Evolutionary conservation across 1,284 basidiomycete species (phyloP).

Genomic region (Laetiporus sulphureus): DNA sequence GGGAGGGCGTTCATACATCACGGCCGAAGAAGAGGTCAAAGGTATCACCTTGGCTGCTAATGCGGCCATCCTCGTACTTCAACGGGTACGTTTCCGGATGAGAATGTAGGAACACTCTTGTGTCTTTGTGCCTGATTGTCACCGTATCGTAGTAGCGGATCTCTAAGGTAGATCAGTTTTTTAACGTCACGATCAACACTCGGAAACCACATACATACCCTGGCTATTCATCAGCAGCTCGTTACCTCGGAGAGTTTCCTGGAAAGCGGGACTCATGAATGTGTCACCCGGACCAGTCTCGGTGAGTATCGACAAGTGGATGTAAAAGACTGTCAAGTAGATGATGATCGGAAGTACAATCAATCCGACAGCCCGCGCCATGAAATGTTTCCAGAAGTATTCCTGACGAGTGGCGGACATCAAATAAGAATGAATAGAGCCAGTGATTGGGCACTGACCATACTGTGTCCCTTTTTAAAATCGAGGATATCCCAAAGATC

Average conservation of each 20-base stretch:
- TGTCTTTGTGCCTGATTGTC: slow-evolving; percentile 86
- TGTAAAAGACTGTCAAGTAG: slow-evolving; percentile 95
- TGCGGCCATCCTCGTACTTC: slow-evolving; percentile 93
- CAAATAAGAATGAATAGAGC: neutral
- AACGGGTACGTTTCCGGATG: slow-evolving; percentile 88
- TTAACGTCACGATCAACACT: too few species aligned
- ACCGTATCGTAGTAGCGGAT: slow-evolving; percentile 91
- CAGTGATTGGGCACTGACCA: slow-evolving; percentile 54
- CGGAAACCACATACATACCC: slow-evolving; percentile 64
- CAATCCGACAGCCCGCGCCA: slow-evolving; percentile 80
- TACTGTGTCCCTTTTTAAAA: slow-evolving; percentile 72
- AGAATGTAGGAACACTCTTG: slow-evolving; percentile 91
- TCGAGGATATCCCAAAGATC: slow-evolving; percentile 97
- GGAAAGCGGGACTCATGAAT: slow-evolving; percentile 98
- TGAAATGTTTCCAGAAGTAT: slow-evolving; percentile 86
- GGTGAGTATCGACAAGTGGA: slow-evolving; percentile 91
- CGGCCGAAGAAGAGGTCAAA: neutral
- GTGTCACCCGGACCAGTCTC: slow-evolving; percentile 89
- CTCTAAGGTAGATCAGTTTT: slow-evolving; percentile 42
- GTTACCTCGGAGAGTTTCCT: slow-evolving; percentile 91
- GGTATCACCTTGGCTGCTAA: slow-evolving; percentile 81
- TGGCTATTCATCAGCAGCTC: slow-evolving; percentile 87
- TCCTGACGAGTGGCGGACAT: slow-evolving; percentile 45
- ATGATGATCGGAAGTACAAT: slow-evolving; percentile 85
- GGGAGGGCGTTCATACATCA: slow-evolving; percentile 9